These are phyloP conservation scores for Polytrichum formosum DNA, from an alignment of 225 moss, liverwort and hornwort genomes.

Conservation along the genomic window DNA sequence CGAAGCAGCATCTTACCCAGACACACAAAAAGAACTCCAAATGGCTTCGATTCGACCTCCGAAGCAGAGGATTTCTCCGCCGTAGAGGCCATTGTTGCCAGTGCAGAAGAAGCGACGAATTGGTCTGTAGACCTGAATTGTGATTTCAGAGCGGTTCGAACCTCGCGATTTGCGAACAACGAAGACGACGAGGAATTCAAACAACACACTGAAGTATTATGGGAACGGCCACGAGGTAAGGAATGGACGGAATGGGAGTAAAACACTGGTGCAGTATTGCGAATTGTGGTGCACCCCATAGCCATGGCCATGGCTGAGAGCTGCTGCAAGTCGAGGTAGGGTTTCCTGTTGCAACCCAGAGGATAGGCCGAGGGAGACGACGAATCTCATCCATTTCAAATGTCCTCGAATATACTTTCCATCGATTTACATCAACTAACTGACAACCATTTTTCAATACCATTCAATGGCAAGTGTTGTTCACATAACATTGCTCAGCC, in stretches of 20 bases:
- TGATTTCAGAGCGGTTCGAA: not conserved
- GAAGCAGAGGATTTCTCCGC: conserved; percentile 13
- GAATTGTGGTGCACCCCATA: too few species aligned
- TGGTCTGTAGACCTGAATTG: not conserved
- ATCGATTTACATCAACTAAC: not conserved
- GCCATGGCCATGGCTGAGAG: too few species aligned
- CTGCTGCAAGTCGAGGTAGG: too few species aligned
- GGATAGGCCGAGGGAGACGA: too few species aligned
- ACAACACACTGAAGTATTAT: too few species aligned
- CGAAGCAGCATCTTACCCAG: conserved; percentile 49
- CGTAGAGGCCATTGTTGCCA: conserved; percentile 18
- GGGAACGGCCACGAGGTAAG: too few species aligned
- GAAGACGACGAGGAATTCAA: not conserved
- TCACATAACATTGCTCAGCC: too few species aligned
- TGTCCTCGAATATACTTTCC: not conserved
- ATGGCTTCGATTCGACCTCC: conserved; percentile 28
- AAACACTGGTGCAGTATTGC: too few species aligned
- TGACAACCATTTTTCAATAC: too few species aligned
- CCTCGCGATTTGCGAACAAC: not conserved
- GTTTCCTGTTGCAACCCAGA: too few species aligned
- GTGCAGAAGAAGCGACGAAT: conserved; percentile 1
- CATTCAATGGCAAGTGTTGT: too few species aligned
- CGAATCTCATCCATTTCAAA: not conserved
- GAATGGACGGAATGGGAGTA: not conserved
- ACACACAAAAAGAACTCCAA: conserved; percentile 92